Evolutionary conservation across 306 rosid species (phyloP).

Genomic region (Lupinus albus): DNA sequence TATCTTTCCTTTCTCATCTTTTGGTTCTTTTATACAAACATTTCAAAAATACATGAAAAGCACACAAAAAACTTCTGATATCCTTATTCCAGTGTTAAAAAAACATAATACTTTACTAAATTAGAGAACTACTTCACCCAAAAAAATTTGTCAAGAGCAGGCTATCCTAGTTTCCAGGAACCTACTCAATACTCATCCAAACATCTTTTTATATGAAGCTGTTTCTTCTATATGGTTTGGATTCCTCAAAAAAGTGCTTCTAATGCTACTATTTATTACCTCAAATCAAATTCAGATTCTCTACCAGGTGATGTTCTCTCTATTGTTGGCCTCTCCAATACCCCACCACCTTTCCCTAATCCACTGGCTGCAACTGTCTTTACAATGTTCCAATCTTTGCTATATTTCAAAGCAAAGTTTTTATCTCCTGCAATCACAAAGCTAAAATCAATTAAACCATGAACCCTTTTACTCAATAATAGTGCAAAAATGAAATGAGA

Average conservation of each 20-base stretch:
- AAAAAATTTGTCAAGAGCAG: not conserved
- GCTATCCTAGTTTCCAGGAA: not conserved
- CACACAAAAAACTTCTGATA: no score
- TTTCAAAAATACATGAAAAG: no score
- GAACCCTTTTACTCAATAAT: not conserved
- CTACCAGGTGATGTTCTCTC: constrained; percentile 82
- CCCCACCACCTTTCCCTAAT: constrained; percentile 71
- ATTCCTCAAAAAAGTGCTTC: constrained; percentile 6
- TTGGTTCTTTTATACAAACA: no score
- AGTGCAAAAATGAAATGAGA: not conserved
- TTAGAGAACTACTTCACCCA: not conserved
- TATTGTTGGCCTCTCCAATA: constrained; percentile 82
- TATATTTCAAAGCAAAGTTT: constrained; percentile 43
- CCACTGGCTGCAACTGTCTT: constrained; percentile 53
- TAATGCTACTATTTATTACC: constrained; percentile 43
- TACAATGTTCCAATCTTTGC: constrained; percentile 52
- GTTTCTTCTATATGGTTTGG: not conserved
- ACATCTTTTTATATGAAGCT: not conserved
- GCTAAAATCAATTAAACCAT: constrained; percentile 24
- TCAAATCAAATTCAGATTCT: constrained; percentile 75
- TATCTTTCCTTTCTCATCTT: no score
- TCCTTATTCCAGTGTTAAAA: no score
- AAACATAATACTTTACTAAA: not conserved
- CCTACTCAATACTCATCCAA: not conserved
- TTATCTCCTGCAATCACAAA: constrained; percentile 57